Percentiles rank a stretch among this genome's conserved stretches.
These are phyloP conservation scores for Ceratobasidium sp. DNA, from an alignment of 1,284 basidiomycete species.

Conservation along the genomic window DNA sequence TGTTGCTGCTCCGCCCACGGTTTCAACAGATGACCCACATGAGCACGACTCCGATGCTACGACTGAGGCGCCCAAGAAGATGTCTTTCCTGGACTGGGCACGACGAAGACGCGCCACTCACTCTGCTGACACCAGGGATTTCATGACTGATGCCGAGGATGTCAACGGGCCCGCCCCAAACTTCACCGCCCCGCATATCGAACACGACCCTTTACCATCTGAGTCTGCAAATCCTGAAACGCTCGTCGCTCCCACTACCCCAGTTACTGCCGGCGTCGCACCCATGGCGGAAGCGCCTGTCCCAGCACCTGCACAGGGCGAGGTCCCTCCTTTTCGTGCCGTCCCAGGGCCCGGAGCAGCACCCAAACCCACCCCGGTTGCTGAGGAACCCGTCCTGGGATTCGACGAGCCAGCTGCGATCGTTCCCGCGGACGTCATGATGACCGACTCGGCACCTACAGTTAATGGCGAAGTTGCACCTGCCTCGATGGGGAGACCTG, in stretches of 20 bases:
- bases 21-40: not conserved
- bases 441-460: not conserved
- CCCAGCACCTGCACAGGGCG: not conserved
- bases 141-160: not conserved
- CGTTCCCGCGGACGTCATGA: not conserved
- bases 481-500: no score
- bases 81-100: constrained; percentile 36
- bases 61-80: constrained; percentile 27
- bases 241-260: not conserved
- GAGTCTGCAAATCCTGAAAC: not conserved
- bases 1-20: no score
- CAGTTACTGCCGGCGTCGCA: not conserved
- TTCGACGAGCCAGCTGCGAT: not conserved
- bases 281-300: not conserved
- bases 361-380: not conserved
- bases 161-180: not conserved
- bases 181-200: not conserved
- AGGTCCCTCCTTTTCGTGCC: not conserved
- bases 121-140: constrained; percentile 12
- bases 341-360: not conserved
- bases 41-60: constrained; percentile 16
- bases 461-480: not conserved
- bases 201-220: not conserved
- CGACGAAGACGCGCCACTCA: constrained; percentile 29
- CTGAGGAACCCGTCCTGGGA: not conserved